Evolutionary conservation across 1,284 basidiomycete species (phyloP).

Genomic region (Rhodotorula sp.): DNA sequence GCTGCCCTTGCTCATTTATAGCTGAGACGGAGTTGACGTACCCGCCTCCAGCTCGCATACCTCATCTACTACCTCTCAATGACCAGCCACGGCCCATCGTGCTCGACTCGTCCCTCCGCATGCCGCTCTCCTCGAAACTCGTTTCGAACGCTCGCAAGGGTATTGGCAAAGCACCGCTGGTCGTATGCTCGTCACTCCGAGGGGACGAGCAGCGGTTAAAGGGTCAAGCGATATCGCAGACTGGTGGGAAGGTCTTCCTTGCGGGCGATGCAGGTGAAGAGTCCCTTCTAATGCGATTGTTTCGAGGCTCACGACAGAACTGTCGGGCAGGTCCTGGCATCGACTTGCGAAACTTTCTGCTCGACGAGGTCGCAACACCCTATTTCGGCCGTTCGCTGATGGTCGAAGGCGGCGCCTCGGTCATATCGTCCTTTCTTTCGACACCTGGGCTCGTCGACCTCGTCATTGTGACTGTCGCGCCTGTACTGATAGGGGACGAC

Average conservation of each 20-base stretch:
- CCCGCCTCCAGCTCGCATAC: slow-evolving; percentile 47
- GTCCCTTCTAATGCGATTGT: no score
- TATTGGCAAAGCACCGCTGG: slow-evolving; percentile 69
- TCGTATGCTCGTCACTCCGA: slow-evolving; percentile 57
- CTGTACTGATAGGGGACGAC: slow-evolving; percentile 67
- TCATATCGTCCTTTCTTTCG: slow-evolving; percentile 75
- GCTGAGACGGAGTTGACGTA: background rate
- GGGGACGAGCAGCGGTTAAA: slow-evolving; percentile 22
- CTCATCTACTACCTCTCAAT: slow-evolving; percentile 48
- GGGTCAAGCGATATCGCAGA: background rate
- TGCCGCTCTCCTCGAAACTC: slow-evolving; percentile 69
- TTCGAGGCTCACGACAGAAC: background rate
- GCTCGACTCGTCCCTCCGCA: slow-evolving; percentile 72
- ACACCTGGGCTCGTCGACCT: slow-evolving; percentile 60
- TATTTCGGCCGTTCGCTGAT: slow-evolving; percentile 62
- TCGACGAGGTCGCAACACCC: background rate
- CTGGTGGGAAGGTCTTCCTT: no score
- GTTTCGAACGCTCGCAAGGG: slow-evolving; percentile 64
- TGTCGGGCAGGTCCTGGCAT: background rate
- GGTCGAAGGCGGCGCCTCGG: slow-evolving; percentile 88
- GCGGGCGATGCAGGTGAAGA: no score
- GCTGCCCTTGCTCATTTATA: slow-evolving; percentile 43
- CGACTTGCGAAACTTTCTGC: background rate
- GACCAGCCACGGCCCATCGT: slow-evolving; percentile 74
- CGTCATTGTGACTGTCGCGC: slow-evolving; percentile 78